Evolutionary conservation across 2,329 filamentous ascomycete species (phyloP).

Genomic region (Ophiognomonia clavigignenti-juglandacearum): DNA sequence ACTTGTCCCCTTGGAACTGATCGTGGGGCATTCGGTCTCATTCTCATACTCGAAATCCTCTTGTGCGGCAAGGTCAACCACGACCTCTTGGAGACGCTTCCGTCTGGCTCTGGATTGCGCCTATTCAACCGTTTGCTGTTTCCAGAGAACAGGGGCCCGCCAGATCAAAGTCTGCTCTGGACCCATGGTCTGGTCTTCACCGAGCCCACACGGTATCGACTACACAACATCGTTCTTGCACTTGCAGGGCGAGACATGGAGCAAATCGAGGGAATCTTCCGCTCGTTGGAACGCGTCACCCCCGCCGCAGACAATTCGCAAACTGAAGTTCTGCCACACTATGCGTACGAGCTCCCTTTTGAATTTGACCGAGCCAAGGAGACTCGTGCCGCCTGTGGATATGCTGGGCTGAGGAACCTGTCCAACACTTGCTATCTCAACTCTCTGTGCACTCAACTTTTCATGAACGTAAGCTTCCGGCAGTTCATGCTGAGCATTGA

Average conservation of each 20-base stretch:
- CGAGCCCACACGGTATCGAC: slow-evolving; percentile 9
- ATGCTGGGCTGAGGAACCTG: slow-evolving; percentile 85
- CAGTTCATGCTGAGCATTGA: slow-evolving; percentile 70
- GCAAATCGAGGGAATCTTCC: slow-evolving; percentile 48
- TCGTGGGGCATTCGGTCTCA: slow-evolving; percentile 30
- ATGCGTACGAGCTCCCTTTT: slow-evolving; percentile 56
- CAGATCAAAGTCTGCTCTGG: slow-evolving; percentile 9
- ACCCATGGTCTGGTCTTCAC: slow-evolving; percentile 10
- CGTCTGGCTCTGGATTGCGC: slow-evolving; percentile 31
- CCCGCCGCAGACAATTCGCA: slow-evolving; percentile 30
- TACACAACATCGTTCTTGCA: slow-evolving; percentile 49
- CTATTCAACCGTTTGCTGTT: slow-evolving; percentile 65
- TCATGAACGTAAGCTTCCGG: slow-evolving; percentile 89
- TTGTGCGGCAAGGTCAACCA: slow-evolving; percentile 20
- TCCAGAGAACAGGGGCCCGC: slow-evolving; percentile 37
- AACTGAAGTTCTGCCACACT: slow-evolving; percentile 38
- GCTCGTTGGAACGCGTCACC: slow-evolving; percentile 43
- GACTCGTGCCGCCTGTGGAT: slow-evolving; percentile 73
- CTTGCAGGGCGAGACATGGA: slow-evolving; percentile 47
- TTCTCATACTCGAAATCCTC: slow-evolving; percentile 29
- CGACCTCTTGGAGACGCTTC: slow-evolving; percentile 12
- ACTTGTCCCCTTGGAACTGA: slow-evolving; percentile 35
- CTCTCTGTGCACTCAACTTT: slow-evolving; percentile 87
- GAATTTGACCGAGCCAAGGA: slow-evolving; percentile 61
- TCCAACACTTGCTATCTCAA: slow-evolving; percentile 98